phyloP scores from a whole-genome alignment of 2,329 filamentous ascomycete genomes.

The Trichoderma polysporum region DNA sequence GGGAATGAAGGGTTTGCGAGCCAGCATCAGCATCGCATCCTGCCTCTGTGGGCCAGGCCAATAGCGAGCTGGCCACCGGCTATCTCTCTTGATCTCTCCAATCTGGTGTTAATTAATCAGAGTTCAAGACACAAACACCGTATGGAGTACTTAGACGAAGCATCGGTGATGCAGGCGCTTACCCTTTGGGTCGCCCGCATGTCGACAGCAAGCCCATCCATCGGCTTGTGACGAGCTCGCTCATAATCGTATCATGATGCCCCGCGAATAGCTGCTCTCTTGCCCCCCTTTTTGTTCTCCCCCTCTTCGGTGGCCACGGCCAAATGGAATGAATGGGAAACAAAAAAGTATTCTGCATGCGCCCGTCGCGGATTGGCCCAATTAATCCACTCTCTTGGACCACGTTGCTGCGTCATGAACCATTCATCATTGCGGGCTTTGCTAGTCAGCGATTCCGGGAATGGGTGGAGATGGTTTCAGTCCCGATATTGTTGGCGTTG shows the following conservation, averaged over 20 bases:
- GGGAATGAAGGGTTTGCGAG: conserved; percentile 1
- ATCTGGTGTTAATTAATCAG: conserved; percentile 1
- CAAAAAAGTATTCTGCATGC: background rate
- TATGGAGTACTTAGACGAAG: background rate
- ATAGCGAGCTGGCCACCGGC: background rate
- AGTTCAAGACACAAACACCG: background rate
- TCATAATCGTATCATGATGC: background rate
- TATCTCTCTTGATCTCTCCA: conserved; percentile 5
- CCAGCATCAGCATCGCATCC: conserved; percentile 1
- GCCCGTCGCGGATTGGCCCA: background rate
- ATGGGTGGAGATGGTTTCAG: background rate
- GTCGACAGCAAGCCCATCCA: background rate
- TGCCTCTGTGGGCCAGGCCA: background rate
- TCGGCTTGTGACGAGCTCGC: background rate
- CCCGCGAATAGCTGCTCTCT: background rate
- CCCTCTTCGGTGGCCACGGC: background rate
- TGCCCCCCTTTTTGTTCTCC: background rate
- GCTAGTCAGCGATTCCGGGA: background rate
- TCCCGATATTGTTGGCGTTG: background rate
- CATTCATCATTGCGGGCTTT: background rate
- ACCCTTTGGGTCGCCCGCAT: conserved; percentile 10
- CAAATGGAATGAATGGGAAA: background rate
- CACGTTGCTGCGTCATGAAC: conserved; percentile 8
- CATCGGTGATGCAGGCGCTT: background rate
- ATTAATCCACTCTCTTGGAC: background rate